Percentiles rank a stretch among this genome's conserved stretches.
phyloP scores from a whole-genome alignment of 2,329 filamentous ascomycete species.

The Amauroascus verrucosus region DNA sequence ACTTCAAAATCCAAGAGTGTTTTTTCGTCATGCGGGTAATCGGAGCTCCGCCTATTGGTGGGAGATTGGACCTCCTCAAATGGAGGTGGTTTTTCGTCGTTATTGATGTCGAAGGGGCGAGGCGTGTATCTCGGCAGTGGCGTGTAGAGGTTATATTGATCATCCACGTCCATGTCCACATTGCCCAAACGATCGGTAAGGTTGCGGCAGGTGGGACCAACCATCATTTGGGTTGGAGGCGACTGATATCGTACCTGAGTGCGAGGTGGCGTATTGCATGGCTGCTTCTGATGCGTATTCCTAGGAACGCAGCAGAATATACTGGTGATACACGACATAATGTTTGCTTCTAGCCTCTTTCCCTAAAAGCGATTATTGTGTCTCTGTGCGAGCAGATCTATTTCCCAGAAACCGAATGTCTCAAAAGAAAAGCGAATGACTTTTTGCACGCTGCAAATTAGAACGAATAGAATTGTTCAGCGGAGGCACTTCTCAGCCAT shows the following conservation, averaged over 20 bases:
- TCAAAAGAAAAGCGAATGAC: not conserved
- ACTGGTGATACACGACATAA: conserved; percentile 10
- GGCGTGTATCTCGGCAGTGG: conserved; percentile 35
- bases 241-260: conserved; percentile 6
- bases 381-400: not conserved
- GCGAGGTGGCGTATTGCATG: not conserved
- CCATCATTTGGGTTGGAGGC: not conserved
- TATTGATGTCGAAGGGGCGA: conserved; percentile 26
- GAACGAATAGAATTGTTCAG: not conserved
- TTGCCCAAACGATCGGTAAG: conserved; percentile 6
- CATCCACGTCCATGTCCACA: conserved; percentile 17
- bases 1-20: conserved; percentile 21
- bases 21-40: conserved; percentile 25
- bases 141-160: conserved; percentile 25
- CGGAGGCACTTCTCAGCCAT: not conserved
- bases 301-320: conserved; percentile 12
- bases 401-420: not conserved
- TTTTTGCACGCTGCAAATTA: not conserved
- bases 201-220: not conserved
- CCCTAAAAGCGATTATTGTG: not conserved
- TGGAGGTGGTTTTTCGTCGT: conserved; percentile 31
- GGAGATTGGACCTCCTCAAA: conserved; percentile 26
- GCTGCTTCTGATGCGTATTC: conserved; percentile 9
- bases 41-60: conserved; percentile 5
- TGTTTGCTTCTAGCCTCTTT: not conserved